Percentiles rank a stretch among this genome's conserved stretches.
These are phyloP conservation scores for Alternaria gaisen DNA, from an alignment of 2,329 filamentous ascomycete genomes.

Conservation along the genomic window DNA sequence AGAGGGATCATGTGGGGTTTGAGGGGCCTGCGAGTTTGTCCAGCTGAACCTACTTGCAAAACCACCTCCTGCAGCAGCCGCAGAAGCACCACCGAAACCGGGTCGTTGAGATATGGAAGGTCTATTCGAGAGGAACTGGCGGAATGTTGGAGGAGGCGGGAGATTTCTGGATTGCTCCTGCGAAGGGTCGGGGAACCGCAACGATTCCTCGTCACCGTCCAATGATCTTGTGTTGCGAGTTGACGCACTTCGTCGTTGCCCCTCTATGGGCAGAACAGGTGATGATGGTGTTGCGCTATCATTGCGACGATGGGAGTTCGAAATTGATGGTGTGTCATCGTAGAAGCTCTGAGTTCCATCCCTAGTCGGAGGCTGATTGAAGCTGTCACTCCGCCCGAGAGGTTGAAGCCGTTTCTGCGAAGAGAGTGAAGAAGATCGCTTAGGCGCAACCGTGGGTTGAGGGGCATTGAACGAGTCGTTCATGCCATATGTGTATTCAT, in stretches of 20 bases:
- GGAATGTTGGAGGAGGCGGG: slow-evolving; percentile 50
- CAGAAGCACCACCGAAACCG: slow-evolving; percentile 31
- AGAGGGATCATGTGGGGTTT: slow-evolving; percentile 47
- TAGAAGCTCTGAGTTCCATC: slow-evolving; percentile 35
- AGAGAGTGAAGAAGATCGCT: slow-evolving; percentile 39
- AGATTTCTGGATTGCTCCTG: slow-evolving; percentile 26
- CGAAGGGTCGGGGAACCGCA: slow-evolving; percentile 33
- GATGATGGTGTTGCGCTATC: slow-evolving; percentile 46
- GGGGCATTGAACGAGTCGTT: slow-evolving; percentile 39
- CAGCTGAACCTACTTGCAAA: slow-evolving; percentile 50
- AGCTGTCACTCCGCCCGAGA: slow-evolving; percentile 42
- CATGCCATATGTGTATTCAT: slow-evolving; percentile 36
- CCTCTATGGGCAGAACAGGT: slow-evolving; percentile 40
- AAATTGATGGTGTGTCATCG: slow-evolving; percentile 33
- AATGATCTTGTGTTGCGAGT: slow-evolving; percentile 46
- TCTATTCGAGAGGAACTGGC: slow-evolving; percentile 50
- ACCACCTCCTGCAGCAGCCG: slow-evolving; percentile 16
- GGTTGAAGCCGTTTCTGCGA: slow-evolving; percentile 42
- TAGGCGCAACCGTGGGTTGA: slow-evolving; percentile 27
- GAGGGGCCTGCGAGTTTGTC: slow-evolving; percentile 53
- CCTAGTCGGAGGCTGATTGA: slow-evolving; percentile 29
- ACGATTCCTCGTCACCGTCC: slow-evolving; percentile 31
- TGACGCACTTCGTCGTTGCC: slow-evolving; percentile 37
- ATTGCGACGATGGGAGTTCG: slow-evolving; percentile 41
- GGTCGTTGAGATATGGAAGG: slow-evolving; percentile 43